phyloP scores from a whole-genome alignment of 768 basidiomycete species.

The Porpolomopsis calyptriformis region DNA sequence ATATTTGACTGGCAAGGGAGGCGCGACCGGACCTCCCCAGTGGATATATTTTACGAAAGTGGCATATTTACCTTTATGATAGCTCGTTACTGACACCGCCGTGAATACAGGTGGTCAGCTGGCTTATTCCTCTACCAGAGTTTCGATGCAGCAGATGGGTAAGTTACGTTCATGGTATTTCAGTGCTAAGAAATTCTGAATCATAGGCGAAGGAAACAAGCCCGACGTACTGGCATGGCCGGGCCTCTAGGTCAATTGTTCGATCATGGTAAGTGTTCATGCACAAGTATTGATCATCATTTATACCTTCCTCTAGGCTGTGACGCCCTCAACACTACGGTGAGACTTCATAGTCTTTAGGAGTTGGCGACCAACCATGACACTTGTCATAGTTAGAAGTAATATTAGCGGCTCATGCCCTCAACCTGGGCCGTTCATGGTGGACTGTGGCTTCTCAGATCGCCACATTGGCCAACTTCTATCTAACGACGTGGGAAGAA shows the following conservation, averaged over 20 bases:
- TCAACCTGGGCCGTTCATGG: slow-evolving; percentile 91
- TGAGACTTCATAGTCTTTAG: slow-evolving; percentile 21
- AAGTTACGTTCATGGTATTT: slow-evolving; percentile 16
- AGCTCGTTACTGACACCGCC: background rate
- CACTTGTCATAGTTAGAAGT: slow-evolving; percentile 59
- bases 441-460: slow-evolving; percentile 90
- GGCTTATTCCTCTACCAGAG: slow-evolving; percentile 90
- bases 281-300: background rate
- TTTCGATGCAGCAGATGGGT: slow-evolving; percentile 87
- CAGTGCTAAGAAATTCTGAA: slow-evolving; percentile 2
- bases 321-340: slow-evolving; percentile 92
- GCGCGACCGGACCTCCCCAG: slow-evolving; percentile 50
- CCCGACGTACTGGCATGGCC: slow-evolving; percentile 92
- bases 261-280: slow-evolving; percentile 65
- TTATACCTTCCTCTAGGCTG: slow-evolving; percentile 40
- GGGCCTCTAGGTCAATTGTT: slow-evolving; percentile 97
- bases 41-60: slow-evolving; percentile 90
- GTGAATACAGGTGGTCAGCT: slow-evolving; percentile 56
- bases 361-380: background rate
- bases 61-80: background rate
- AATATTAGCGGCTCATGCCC: slow-evolving; percentile 69
- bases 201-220: slow-evolving; percentile 64
- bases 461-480: slow-evolving; percentile 67
- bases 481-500: slow-evolving; percentile 75
- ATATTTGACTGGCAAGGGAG: slow-evolving; percentile 60